Base-by-base conservation (phyloP, 257 asterid species). In the Solanum lycopersicoides region DNA sequence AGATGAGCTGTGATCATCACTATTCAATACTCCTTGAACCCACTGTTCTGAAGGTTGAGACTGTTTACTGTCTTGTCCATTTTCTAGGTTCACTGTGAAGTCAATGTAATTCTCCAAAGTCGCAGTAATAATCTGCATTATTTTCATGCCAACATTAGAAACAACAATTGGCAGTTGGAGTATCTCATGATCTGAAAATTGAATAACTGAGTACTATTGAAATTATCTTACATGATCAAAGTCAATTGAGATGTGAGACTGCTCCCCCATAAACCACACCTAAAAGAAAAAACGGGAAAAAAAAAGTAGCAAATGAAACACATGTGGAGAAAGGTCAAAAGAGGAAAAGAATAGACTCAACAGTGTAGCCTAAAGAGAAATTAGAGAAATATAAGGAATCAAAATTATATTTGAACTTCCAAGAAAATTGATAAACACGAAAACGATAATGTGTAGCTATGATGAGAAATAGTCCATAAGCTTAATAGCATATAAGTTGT, bases 211-310 rank as follows among this genome's bases (percentile, higher is more conserved):
- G 87, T 71, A 84, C 56, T 16, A 63, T 39, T 74, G 45, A 88
- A 63, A 73, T 87, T 32, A 71, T 65, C 91, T 88, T 92, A 91
- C 94, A 71, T 89, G 90, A 88, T 92, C 94, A 82, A 92, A 88
- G 87, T 92, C 94, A 93, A 92, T 91, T 6, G 93, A 92, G 65
- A 92, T 89, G 56, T 92, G 93, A 44, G 94, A 89, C 79, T 91
- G 92, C 91, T 88, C 91, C 34, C 93, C 93, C 94, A 92, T 92
- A 84, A 92, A 91, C 44, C 82, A 85, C 83, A 92, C 94, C 94
- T 92, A 60, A 47, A 86, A 50, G 44, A 77, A 65, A 39, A 79
- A 86, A 15, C 0, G 11, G 11, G 15, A 3, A 9, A 16, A 18
- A 3, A 11, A 11, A 41, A 11, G 7, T 42, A 50, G 30, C 76